Evolutionary conservation across 176 grass and related monocot species (phyloP).

Genomic region (Saccharum officinarum): DNA sequence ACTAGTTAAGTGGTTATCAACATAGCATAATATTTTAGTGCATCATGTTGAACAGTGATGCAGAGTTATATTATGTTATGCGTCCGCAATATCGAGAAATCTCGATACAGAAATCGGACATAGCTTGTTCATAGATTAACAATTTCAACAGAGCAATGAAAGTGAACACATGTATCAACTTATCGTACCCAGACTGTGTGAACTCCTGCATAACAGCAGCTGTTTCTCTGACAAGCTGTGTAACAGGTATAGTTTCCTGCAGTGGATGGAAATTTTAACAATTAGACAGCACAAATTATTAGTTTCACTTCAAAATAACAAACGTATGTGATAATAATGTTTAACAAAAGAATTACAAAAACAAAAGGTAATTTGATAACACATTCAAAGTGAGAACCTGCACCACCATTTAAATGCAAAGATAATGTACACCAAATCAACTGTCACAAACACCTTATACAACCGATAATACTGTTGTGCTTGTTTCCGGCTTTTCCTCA

Average conservation of each 20-base stretch:
- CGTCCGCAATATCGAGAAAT: not conserved
- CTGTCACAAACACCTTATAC: conserved; percentile 57
- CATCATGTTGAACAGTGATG: not conserved
- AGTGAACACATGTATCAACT: conserved; percentile 8
- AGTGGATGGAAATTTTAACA: not conserved
- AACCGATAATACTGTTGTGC: conserved; percentile 81
- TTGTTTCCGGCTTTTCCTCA: conserved; percentile 82
- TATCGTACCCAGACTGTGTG: conserved; percentile 71
- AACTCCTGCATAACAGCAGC: conserved; percentile 85
- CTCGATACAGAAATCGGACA: not conserved
- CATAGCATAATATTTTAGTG: not conserved
- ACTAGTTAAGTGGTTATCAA: not conserved
- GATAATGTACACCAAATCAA: conserved; percentile 10
- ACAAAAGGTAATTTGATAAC: not conserved
- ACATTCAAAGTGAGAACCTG: not conserved
- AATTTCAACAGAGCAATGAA: conserved; percentile 5
- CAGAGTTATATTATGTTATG: not conserved
- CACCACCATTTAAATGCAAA: not conserved
- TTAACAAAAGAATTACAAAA: not conserved
- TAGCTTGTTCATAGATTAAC: not conserved
- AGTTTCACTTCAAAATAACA: not conserved
- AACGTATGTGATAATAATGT: not conserved
- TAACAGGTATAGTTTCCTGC: conserved; percentile 73
- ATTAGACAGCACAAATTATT: not conserved
- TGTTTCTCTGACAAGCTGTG: conserved; percentile 74